phyloP scores from a whole-genome alignment of 1,284 basidiomycete genomes.

The Ceratobasidium papillatum region DNA sequence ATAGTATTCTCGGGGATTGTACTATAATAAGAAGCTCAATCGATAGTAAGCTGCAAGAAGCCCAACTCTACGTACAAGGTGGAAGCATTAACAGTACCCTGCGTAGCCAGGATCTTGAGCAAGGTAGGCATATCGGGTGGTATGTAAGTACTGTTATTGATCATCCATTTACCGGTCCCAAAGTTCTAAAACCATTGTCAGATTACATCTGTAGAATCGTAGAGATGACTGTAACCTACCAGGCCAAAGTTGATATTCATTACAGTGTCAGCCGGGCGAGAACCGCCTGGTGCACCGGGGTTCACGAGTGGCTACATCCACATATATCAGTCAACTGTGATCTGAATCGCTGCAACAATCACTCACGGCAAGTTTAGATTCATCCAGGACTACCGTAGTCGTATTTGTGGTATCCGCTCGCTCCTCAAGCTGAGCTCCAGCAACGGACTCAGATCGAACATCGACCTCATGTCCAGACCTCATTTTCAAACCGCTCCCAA shows the following conservation, averaged over 20 bases:
- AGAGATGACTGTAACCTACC: not conserved
- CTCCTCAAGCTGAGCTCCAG: not conserved
- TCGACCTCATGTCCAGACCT: not conserved
- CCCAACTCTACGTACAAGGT: constrained; percentile 5
- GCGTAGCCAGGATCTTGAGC: constrained; percentile 24
- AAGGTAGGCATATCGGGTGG: constrained; percentile 22
- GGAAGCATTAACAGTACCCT: not conserved
- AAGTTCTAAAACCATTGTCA: constrained; percentile 35
- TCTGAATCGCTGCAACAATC: not conserved
- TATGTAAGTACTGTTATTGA: constrained; percentile 1
- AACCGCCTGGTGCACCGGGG: constrained; percentile 55
- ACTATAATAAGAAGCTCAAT: not conserved
- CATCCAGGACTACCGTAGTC: constrained; percentile 18
- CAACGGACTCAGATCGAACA: not conserved
- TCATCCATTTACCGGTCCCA: constrained; percentile 12
- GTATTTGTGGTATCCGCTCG: constrained; percentile 9
- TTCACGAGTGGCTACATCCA: constrained; percentile 48
- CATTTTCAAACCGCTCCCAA: not conserved
- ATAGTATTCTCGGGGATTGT: not conserved
- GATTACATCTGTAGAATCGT: no score
- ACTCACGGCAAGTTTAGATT: constrained; percentile 30
- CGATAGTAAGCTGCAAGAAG: not conserved
- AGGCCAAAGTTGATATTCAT: constrained; percentile 47
- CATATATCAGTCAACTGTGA: not conserved
- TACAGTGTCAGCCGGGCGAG: constrained; percentile 50